These are phyloP conservation scores for Rhodotorula toruloides DNA, from an alignment of 768 basidiomycete species.

Conservation along the genomic window DNA sequence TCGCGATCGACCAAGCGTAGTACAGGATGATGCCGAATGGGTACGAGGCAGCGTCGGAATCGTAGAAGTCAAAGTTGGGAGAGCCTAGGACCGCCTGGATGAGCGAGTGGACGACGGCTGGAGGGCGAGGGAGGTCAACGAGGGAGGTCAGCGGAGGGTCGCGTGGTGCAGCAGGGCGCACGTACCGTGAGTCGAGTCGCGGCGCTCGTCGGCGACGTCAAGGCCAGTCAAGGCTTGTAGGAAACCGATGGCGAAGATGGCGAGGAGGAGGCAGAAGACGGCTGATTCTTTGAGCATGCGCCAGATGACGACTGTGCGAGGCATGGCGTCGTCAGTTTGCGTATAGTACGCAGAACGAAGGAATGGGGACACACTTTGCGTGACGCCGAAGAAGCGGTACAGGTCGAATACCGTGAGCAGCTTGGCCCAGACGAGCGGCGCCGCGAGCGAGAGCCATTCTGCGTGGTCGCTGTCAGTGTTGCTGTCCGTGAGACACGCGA, in stretches of 20 bases:
- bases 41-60: constrained; percentile 5
- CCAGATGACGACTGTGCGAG: constrained; percentile 49
- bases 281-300: constrained; percentile 46
- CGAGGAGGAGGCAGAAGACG: constrained; percentile 48
- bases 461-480: neutral
- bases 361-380: no score
- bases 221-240: constrained; percentile 49
- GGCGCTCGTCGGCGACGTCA: constrained; percentile 47
- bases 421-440: constrained; percentile 43
- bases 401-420: constrained; percentile 41
- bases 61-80: constrained; percentile 40
- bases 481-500: neutral
- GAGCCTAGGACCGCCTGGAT: constrained; percentile 49
- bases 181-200: constrained; percentile 39
- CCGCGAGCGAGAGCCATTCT: constrained; percentile 37
- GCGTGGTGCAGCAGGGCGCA: constrained; percentile 28
- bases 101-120: constrained; percentile 46
- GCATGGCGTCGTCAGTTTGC: no score
- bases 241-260: constrained; percentile 42
- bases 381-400: constrained; percentile 36
- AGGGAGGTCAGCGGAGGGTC: neutral
- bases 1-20: constrained; percentile 47
- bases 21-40: constrained; percentile 39
- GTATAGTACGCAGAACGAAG: no score
- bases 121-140: neutral